Conservation (phyloP, 495 filamentous ascomycete genomes). For the Trichoderma orchidacearum region DNA sequence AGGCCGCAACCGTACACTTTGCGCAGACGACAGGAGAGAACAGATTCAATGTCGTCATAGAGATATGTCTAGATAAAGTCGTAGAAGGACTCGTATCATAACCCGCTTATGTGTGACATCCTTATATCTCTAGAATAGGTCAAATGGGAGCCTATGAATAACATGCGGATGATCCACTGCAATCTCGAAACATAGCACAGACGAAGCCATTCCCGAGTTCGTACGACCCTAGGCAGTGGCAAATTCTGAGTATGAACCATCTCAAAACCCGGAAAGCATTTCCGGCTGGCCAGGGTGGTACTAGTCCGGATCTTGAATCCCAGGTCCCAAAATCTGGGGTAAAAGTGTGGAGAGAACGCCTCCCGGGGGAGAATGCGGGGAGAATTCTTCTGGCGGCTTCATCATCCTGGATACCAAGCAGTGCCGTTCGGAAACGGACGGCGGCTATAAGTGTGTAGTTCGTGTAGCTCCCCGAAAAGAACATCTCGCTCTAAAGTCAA, state of each 20-base stretch:
- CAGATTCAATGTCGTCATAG: too few relatives aligned
- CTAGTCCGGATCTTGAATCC: background rate
- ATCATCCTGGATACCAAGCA: background rate
- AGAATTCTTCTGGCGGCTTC: background rate
- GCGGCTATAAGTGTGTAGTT: background rate
- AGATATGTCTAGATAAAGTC: too few relatives aligned
- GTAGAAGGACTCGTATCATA: too few relatives aligned
- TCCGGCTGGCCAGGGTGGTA: background rate
- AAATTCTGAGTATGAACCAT: background rate
- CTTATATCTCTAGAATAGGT: too few relatives aligned
- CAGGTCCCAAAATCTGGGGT: background rate
- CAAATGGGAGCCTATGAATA: too few relatives aligned
- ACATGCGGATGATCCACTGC: too few relatives aligned
- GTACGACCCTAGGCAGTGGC: background rate
- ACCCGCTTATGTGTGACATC: too few relatives aligned
- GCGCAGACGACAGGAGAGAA: too few relatives aligned
- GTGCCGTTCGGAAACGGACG: background rate
- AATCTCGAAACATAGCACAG: too few relatives aligned
- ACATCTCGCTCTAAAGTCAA: background rate
- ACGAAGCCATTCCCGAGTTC: too few relatives aligned
- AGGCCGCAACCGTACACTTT: too few relatives aligned
- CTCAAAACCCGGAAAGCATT: background rate
- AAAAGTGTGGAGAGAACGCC: background rate
- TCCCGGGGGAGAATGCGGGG: background rate
- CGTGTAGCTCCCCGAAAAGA: background rate